These are phyloP conservation scores for Aeminium ludgeri DNA, from an alignment of 495 filamentous ascomycete species.

Conservation along the genomic window DNA sequence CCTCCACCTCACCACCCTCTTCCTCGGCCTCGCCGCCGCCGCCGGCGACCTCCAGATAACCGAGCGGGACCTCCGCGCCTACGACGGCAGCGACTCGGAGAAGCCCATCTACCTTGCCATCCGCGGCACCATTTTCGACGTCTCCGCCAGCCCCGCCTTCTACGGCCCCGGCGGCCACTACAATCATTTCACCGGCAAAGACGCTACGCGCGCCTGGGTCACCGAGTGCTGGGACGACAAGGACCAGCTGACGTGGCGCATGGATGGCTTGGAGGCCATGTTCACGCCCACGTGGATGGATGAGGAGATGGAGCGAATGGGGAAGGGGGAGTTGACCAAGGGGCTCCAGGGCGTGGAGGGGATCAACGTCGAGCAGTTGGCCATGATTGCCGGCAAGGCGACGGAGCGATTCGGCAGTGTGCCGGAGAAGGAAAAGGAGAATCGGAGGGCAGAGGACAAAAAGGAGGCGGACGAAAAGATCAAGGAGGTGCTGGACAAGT, in stretches of 20 bases:
- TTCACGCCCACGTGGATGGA: conserved; percentile 53
- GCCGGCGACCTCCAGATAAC: conserved; percentile 38
- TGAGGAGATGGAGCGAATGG: conserved; percentile 4
- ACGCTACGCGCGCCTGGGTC: conserved; percentile 75
- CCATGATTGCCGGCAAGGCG: conserved; percentile 29
- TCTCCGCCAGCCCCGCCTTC: conserved; percentile 48
- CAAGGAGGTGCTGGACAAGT: conserved; percentile 39
- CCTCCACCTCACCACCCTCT: background rate
- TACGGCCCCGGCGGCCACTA: conserved; percentile 86
- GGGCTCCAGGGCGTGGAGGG: background rate
- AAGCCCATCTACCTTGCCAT: conserved; percentile 78
- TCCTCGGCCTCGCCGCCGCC: background rate
- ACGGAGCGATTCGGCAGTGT: conserved; percentile 15
- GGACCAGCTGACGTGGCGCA: conserved; percentile 43
- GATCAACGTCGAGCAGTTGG: background rate
- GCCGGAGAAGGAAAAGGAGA: conserved; percentile 10
- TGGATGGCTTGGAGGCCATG: conserved; percentile 76
- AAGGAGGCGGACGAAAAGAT: conserved; percentile 35
- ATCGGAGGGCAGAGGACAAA: conserved; percentile 23
- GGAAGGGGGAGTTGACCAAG: background rate
- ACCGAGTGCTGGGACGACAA: conserved; percentile 82
- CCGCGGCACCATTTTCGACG: conserved; percentile 86
- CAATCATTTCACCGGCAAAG: conserved; percentile 64
- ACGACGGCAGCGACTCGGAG: conserved; percentile 56
- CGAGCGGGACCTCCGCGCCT: conserved; percentile 47